Conservation (phyloP, 164 flowering plant genomes). For the Euptelea pleiosperma region DNA sequence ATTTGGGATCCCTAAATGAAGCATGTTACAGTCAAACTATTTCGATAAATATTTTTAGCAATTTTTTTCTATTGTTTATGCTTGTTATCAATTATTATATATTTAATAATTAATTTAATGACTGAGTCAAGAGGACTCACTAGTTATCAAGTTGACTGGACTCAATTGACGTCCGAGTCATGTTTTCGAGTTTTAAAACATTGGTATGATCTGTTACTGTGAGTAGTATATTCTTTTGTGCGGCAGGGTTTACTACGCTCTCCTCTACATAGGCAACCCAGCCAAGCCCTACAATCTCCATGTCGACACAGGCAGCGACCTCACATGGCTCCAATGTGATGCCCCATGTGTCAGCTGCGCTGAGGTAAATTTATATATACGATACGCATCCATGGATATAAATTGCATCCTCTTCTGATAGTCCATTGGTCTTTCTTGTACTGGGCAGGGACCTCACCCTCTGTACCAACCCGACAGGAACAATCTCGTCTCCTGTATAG, state of each 20-base stretch:
- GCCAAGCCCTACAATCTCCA: slow-evolving; percentile 81
- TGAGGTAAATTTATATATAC: slow-evolving; percentile 33
- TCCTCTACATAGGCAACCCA: slow-evolving; percentile 60
- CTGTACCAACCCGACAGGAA: slow-evolving; percentile 56
- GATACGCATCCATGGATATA: neutral
- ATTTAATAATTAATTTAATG: no score
- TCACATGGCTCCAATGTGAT: slow-evolving; percentile 96
- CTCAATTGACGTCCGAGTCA: no score
- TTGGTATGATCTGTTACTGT: neutral
- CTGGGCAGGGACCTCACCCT: slow-evolving; percentile 71
- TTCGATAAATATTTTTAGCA: no score
- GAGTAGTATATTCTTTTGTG: neutral
- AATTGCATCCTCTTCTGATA: no score
- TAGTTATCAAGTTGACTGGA: no score
- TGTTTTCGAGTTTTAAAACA: no score
- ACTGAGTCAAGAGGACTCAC: no score
- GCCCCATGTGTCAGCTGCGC: slow-evolving; percentile 75
- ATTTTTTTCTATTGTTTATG: no score
- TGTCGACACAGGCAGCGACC: slow-evolving; percentile 95
- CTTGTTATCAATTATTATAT: no score
- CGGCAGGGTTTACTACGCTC: slow-evolving; percentile 66
- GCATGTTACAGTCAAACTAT: no score
- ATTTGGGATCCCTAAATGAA: no score
- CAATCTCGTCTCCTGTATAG: slow-evolving; percentile 57
- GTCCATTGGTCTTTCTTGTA: neutral